Base-by-base conservation (phyloP, 345 rosid species). In the Acer yangbiense region DNA sequence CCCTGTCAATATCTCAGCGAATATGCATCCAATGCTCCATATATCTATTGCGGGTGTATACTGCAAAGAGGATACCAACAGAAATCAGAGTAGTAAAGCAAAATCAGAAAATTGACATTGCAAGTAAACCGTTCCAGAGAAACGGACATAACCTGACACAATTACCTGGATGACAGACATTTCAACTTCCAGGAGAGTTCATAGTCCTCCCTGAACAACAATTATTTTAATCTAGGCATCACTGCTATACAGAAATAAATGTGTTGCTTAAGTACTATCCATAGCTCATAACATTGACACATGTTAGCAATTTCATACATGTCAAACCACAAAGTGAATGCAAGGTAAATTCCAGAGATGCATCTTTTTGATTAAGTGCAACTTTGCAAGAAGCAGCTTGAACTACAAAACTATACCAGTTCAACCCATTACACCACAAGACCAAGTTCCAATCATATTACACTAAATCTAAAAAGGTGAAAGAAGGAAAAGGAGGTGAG, bases 151-250 rank as follows among this genome's bases (percentile, higher is more conserved):
- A 85, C 94, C 80, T 69, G 85, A 88, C 92, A 90, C 87, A 25
- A 81, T 92, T 96, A 94, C 97, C 97, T 92, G 97, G 88, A 88
- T 81, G 88, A 92, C 81, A 93, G 97, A 87, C 76, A 87, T 84
- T 89, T 92, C 97, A 92, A 94, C 99, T 89, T 92, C 98, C 93
- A 89, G 92, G 97, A 92, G 95, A 92, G 95, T 87, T 95, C 97
- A 94, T 84, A 92, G 91, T 90, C 97, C 97, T 94, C 97, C 99
- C 99, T 96, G 96, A 96, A 96, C 94, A 92, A 92, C 91, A 96
- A 92, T 86, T 87, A 83, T 89, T 92, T 87, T 89, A 88, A 91
- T 93, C 97, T 90, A 92, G 84, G 90, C 80, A 90, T 92, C 86
- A 92, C 91, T 85, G 84, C 89, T 76, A 83, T 46, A 77, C 69